Evolutionary conservation across 768 basidiomycete species (phyloP), one percentile per base, ranked within the genome.

Genomic region (Ramaria rubella): DNA sequence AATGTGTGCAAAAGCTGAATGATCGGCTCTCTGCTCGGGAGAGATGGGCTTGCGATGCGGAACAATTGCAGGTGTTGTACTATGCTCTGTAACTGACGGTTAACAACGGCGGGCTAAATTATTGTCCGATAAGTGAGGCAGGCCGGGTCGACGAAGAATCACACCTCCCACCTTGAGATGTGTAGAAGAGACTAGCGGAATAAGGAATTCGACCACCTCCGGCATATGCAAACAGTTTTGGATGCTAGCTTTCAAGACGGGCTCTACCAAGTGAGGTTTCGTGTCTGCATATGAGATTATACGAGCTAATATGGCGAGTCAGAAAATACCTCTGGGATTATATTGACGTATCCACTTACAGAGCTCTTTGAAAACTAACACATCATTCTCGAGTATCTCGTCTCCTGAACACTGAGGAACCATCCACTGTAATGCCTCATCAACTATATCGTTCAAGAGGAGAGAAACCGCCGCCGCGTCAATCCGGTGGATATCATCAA

Each of bases 81-180:
- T 57, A 92, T 75, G 21, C 77, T 80, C 73, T 94, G 92, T 1
- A 95, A 67, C 45, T 82, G 76, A 38, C 85, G 81, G 63, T 92
- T 92, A 49, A 87, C 78, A n/a, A 81, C 70, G 12, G 80, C 74
- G 1, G 89, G 89, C 89, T 75, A 49, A 11, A 6, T 21, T n/a
- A 21, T n/a, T 14, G 23, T 55, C 23, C 45, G 40, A 19, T n/a
- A 30, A 60, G n/a, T 1, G 58, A 31, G 15, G 34, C 9, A 21
- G 23, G n/a, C n/a, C 52, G n/a, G 5, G 21, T 30, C 24, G 27
- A 54, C 24, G 56, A 44, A 19, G 11, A 1, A n/a, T 6, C 21
- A 26, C 17, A 29, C 62, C 74, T 60, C 29, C 27, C 60, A 86
- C 93, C 79, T 92, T 94, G 59, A 94, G 68, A 2, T 72, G 67